phyloP scores from a whole-genome alignment of 352 stramenopile species.

The Pythium coloratum region DNA sequence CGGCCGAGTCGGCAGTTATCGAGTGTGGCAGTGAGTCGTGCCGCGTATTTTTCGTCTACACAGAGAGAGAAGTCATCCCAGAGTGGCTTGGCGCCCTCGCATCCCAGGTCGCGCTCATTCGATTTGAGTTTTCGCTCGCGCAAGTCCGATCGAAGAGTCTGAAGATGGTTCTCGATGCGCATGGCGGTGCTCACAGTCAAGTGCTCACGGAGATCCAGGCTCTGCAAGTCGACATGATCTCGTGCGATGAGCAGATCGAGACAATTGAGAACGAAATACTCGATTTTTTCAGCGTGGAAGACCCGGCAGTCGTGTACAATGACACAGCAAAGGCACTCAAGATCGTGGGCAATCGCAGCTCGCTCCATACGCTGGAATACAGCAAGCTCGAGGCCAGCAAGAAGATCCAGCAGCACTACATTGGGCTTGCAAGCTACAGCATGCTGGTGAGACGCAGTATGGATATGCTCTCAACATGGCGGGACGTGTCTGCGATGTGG shows the following conservation, averaged over 20 bases:
- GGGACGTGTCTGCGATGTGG: conserved; percentile 25
- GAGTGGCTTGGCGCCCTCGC: conserved; percentile 44
- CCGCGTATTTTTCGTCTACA: conserved; percentile 54
- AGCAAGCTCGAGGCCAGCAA: conserved; percentile 37
- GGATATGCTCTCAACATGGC: conserved; percentile 39
- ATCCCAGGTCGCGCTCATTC: conserved; percentile 44
- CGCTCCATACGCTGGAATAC: conserved; percentile 43
- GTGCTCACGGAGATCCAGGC: conserved; percentile 51
- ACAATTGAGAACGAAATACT: conserved; percentile 62
- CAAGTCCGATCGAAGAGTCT: conserved; percentile 38
- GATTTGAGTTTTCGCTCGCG: conserved; percentile 40
- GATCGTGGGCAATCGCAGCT: conserved; percentile 59
- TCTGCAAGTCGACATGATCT: conserved; percentile 43
- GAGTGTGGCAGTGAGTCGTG: conserved; percentile 51
- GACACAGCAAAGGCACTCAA: conserved; percentile 56
- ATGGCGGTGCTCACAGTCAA: conserved; percentile 27
- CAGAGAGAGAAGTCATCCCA: conserved; percentile 26
- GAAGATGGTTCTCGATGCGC: conserved; percentile 36
- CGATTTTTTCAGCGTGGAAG: conserved; percentile 52
- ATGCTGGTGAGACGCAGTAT: conserved; percentile 33
- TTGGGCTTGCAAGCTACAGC: conserved; percentile 26
- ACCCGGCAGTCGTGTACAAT: conserved; percentile 37
- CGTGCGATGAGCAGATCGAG: conserved; percentile 56
- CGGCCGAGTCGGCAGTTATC: conserved; percentile 11
- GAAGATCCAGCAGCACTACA: conserved; percentile 40